Evolutionary conservation across 1,139 yeast genomes (phyloP).

Genomic region (Pichia norvegensis): DNA sequence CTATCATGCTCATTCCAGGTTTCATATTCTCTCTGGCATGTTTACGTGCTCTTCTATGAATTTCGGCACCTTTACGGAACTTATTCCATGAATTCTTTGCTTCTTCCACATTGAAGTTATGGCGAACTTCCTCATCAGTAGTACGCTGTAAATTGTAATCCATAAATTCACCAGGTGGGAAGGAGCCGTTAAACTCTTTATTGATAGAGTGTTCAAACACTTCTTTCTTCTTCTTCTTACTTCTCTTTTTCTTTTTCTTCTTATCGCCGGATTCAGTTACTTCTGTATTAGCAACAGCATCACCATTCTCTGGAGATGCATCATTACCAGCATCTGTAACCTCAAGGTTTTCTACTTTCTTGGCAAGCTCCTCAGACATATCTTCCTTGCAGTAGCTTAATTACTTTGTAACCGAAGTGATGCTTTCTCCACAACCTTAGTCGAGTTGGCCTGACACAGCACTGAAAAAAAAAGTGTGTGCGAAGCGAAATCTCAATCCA

Average conservation of each 20-base stretch:
- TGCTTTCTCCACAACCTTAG: too few relatives aligned
- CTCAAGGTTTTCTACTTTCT: slow-evolving; percentile 4
- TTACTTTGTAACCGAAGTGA: too few relatives aligned
- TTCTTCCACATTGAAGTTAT: slow-evolving; percentile 52
- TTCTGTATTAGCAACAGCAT: slow-evolving; percentile 34
- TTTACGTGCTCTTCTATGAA: slow-evolving; percentile 83
- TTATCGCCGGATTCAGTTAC: slow-evolving; percentile 37
- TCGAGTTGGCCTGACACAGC: too few relatives aligned
- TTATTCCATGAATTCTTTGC: slow-evolving; percentile 68
- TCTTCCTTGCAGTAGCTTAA: neutral
- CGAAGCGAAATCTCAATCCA: too few relatives aligned
- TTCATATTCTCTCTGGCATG: slow-evolving; percentile 66
- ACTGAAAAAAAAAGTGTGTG: too few relatives aligned
- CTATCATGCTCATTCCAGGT: slow-evolving; percentile 91
- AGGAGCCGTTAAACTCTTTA: slow-evolving; percentile 56
- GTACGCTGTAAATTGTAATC: slow-evolving; percentile 71
- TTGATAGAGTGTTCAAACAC: slow-evolving; percentile 36
- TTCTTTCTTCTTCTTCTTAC: slow-evolving; percentile 39
- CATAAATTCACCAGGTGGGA: slow-evolving; percentile 85
- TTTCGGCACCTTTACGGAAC: slow-evolving; percentile 91
- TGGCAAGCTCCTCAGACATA: neutral
- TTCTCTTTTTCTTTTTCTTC: slow-evolving; percentile 43
- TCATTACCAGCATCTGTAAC: slow-evolving; percentile 10
- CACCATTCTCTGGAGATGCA: slow-evolving; percentile 12
- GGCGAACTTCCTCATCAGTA: slow-evolving; percentile 80